Percentiles rank a stretch among this genome's conserved stretches.
Conservation (phyloP, 2,329 filamentous ascomycete species). For the Raffaelea deltoideospora region DNA sequence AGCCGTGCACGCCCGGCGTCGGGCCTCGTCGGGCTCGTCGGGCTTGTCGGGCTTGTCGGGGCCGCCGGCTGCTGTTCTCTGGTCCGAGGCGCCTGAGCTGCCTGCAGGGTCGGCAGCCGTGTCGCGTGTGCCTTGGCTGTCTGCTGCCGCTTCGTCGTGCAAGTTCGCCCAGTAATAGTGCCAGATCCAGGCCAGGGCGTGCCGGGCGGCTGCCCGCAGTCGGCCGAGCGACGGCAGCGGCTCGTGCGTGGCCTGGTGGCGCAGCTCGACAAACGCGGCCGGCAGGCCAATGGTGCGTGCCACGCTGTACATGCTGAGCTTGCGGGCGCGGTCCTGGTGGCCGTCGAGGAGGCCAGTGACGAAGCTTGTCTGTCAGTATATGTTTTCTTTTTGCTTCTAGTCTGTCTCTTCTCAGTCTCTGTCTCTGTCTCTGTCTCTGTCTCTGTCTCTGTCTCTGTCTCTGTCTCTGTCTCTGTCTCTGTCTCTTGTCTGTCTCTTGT, state of each 20-base stretch:
- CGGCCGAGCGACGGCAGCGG: constrained; percentile 64
- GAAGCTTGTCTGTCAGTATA: constrained; percentile 36
- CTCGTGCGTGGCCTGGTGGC: constrained; percentile 83
- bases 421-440: too few species aligned
- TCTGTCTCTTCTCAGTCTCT: too few species aligned
- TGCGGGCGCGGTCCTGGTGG: constrained; percentile 51
- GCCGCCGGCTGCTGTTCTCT: too few species aligned
- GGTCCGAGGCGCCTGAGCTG: too few species aligned
- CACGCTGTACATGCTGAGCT: constrained; percentile 58
- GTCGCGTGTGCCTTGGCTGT: constrained; percentile 1
- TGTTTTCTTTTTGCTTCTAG: too few species aligned
- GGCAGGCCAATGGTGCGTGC: constrained; percentile 55
- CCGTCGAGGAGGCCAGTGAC: constrained; percentile 68
- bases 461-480: too few species aligned
- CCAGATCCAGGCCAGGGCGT: constrained; percentile 76
- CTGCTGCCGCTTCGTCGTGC: constrained; percentile 1
- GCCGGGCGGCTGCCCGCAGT: constrained; percentile 51
- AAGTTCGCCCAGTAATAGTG: constrained; percentile 65
- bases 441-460: too few species aligned
- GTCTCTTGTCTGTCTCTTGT: too few species aligned
- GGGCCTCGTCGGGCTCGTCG: too few species aligned
- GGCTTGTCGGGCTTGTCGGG: too few species aligned
- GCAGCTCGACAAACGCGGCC: constrained; percentile 71
- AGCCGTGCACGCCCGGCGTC: too few species aligned
- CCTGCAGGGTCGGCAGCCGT: not conserved